phyloP scores from a whole-genome alignment of 2,329 filamentous ascomycete genomes.

The Penicillium thymicola region DNA sequence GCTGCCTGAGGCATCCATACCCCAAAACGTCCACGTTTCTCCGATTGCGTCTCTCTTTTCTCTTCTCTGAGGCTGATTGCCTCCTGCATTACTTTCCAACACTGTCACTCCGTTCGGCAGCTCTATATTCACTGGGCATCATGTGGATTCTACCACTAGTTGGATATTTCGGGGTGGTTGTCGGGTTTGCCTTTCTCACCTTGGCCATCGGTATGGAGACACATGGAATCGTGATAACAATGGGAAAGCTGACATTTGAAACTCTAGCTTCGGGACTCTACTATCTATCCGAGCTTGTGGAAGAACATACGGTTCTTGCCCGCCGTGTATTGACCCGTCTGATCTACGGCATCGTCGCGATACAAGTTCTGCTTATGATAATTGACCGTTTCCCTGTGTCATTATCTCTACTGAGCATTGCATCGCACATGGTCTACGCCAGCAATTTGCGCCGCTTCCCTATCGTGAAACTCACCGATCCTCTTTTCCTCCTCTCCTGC shows the following conservation, averaged over 20 bases:
- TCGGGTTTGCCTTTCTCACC: conserved; percentile 92
- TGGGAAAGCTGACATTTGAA: conserved; percentile 13
- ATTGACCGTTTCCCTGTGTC: conserved; percentile 82
- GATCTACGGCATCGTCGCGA: conserved; percentile 74
- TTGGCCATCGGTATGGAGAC: conserved; percentile 72
- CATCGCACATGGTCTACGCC: conserved; percentile 79
- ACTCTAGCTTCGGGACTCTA: conserved; percentile 87
- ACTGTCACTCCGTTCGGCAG: conserved; percentile 24
- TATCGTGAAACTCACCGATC: conserved; percentile 81
- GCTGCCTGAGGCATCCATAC: conserved; percentile 11
- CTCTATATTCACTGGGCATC: not conserved
- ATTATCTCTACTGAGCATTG: conserved; percentile 70
- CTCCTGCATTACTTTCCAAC: conserved; percentile 1
- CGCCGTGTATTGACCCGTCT: conserved; percentile 81
- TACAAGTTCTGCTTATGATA: conserved; percentile 71
- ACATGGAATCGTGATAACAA: not conserved
- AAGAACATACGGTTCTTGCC: conserved; percentile 92
- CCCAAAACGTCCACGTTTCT: conserved; percentile 14
- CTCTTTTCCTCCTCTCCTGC: conserved; percentile 80
- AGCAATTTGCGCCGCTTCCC: conserved; percentile 77
- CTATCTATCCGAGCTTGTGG: conserved; percentile 95
- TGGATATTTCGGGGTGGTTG: conserved; percentile 79
- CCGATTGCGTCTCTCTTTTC: not conserved
- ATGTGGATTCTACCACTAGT: conserved; percentile 97
- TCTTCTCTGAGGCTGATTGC: not conserved